These are phyloP conservation scores for Immersiporthe knoxdaviesiana DNA, from an alignment of 2,329 filamentous ascomycete genomes.

Conservation along the genomic window DNA sequence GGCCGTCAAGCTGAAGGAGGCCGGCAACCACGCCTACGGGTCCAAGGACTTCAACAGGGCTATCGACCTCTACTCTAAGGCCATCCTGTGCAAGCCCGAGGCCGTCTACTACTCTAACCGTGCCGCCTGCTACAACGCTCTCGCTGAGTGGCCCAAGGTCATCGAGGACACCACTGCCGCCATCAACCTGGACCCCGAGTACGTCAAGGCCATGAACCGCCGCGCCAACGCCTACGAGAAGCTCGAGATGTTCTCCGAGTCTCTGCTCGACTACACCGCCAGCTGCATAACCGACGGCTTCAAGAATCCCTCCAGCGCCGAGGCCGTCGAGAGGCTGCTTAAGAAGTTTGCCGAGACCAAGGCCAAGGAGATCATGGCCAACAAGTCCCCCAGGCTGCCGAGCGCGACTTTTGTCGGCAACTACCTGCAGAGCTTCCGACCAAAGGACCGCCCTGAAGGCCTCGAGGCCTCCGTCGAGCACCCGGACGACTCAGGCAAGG, in stretches of 20 bases:
- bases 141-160: slow-evolving; percentile 92
- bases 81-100: slow-evolving; percentile 95
- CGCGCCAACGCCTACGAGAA: slow-evolving; percentile 97
- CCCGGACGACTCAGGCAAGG: slow-evolving; percentile 76
- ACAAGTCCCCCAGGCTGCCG: slow-evolving; percentile 84
- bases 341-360: slow-evolving; percentile 98
- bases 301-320: slow-evolving; percentile 85
- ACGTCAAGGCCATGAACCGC: slow-evolving; percentile 96
- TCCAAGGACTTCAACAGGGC: slow-evolving; percentile 91
- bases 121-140: slow-evolving; percentile 94
- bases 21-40: slow-evolving; percentile 95
- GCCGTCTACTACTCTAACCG: slow-evolving; percentile 99
- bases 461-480: slow-evolving; percentile 83
- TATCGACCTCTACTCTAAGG: slow-evolving; percentile 93
- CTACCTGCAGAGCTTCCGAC: slow-evolving; percentile 97
- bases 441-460: slow-evolving; percentile 76
- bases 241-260: slow-evolving; percentile 86
- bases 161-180: slow-evolving; percentile 96
- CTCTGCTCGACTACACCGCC: slow-evolving; percentile 94
- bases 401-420: slow-evolving; percentile 97
- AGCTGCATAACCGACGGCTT: slow-evolving; percentile 99
- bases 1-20: slow-evolving; percentile 89
- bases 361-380: slow-evolving; percentile 84
- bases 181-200: slow-evolving; percentile 89
- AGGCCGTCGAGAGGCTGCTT: slow-evolving; percentile 87